Evolutionary conservation across 345 rosid species (phyloP), one percentile per base, ranked within the genome.

Genomic region (Murraya paniculata): DNA sequence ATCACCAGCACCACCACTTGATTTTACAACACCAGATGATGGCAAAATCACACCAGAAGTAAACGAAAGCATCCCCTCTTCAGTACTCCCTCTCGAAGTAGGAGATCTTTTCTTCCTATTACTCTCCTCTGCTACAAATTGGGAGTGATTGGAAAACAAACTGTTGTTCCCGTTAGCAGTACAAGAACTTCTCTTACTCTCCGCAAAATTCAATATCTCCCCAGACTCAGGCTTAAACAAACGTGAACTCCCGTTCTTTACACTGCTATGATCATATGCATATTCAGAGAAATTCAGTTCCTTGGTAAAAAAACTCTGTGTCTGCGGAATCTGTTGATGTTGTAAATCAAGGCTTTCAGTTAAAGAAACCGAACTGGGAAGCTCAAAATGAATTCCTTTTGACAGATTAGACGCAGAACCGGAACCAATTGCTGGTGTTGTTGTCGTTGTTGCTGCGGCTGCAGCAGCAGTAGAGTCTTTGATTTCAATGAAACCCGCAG

Each of bases 41-140:
- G 92, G 86, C 82, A 91, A 74, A 36, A 85, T 78, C 60, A 86
- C 95, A 10, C 91, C 95, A 0, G 95, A 88, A 74, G 93, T 88
- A 85, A 94, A 97, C 9, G 98, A 94, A 80, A 96, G 84, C 82
- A 94, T 87, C 78, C 89, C 97, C 9, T 94, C 98, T 28, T 93
- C 98, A n/a, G 85, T 92, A 62, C 94, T 89, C 0, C 90, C 90
- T 35, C 91, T 82, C 0, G 92, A 90, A 9, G 91, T 81, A 2
- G 93, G 88, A 3, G 91, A 84, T 66, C 76, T 89, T 80, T 86
- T 93, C 89, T 91, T 90, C 89, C 88, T 92, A 41, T 87, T 90
- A 7, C 80, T 88, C n/a, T 92, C 95, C 80, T 85, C 96, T 10
- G 80, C 82, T 64, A 27, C 78, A 16, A 83, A 59, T 64, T 84